Base-by-base conservation (phyloP, 495 filamentous ascomycete genomes). In the Rusavskia elegans region DNA sequence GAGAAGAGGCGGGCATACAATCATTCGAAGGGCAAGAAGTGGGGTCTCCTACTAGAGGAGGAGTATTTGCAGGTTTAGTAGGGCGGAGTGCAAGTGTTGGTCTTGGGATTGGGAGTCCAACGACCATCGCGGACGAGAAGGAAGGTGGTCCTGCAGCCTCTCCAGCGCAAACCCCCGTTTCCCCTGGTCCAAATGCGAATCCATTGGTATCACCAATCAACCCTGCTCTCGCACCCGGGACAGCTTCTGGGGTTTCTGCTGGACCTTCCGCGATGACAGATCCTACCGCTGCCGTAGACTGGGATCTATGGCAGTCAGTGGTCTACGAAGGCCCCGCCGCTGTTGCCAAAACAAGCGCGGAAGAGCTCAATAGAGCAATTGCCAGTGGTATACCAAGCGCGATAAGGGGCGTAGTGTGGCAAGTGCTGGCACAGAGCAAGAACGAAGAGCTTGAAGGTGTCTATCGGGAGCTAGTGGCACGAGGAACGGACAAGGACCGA, bases 221-320 rank as follows among this genome's bases (percentile, higher is more conserved):
- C 53, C 68, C 72, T 5, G 76, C 71, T 51, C 70, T 95, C 11
- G 79, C 87, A 4, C 88, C 89, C 0, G 89, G 89, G 2, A 94
- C 86, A 8, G 87, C 82, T 19, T 79, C 86, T 17, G 88, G 88
- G 5, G 73, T 86, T 38, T 78, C 78, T 17, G 77, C 82, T 4
- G 82, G 83, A 1, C 83, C 81, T 7, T 83, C 87, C 10, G 73
- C 78, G 16, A 70, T 74, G 59, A 69, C 66, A 3, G 85, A 89
- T 55, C 68, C 75, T 16, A 72, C 75, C 5, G 71, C 76, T 8
- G 74, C 77, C 3, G 87, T 99, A 14, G 87, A 99, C 61, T 99
- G 92, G 92, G 93, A 97, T 65, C 68, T 99, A 19, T 99, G 92
- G 92, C 89, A 99, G 66, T 72, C 84, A 17, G 84, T 99, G 1